These are phyloP conservation scores for Saururus chinensis DNA, from an alignment of 164 flowering plant species.

Conservation along the genomic window DNA sequence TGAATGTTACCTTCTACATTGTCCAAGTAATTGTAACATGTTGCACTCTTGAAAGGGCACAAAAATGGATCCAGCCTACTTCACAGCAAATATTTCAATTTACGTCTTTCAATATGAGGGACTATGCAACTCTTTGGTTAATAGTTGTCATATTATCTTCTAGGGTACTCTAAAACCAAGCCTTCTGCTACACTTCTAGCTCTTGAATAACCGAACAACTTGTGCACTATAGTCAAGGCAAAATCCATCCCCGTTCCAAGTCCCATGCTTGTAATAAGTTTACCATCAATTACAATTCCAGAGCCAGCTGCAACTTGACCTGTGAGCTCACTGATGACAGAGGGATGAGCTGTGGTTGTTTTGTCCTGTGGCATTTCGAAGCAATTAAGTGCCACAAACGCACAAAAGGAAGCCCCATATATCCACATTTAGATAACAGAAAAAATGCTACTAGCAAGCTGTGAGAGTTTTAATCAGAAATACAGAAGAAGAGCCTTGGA, in stretches of 20 bases:
- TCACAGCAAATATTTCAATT: not conserved
- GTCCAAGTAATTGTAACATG: too few relatives aligned
- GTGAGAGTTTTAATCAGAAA: too few relatives aligned
- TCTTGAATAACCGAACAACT: slow-evolving; percentile 70
- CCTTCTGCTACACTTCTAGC: slow-evolving; percentile 96
- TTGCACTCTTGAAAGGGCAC: too few relatives aligned
- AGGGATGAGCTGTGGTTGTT: slow-evolving; percentile 51
- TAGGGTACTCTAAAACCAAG: slow-evolving; percentile 71
- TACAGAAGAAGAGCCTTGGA: too few relatives aligned
- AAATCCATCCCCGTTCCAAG: slow-evolving; percentile 55
- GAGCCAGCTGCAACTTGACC: slow-evolving; percentile 31
- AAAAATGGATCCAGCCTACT: too few relatives aligned
- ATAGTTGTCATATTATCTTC: slow-evolving; percentile 12
- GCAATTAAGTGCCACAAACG: not conserved
- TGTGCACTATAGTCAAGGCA: slow-evolving; percentile 69
- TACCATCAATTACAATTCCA: slow-evolving; percentile 76
- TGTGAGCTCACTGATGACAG: slow-evolving; percentile 28
- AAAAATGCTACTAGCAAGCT: too few relatives aligned
- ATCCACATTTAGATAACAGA: too few relatives aligned
- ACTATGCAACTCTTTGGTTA: not conserved
- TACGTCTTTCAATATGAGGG: not conserved
- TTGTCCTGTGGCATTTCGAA: slow-evolving; percentile 37
- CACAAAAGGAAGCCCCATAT: not conserved
- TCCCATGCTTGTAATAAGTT: slow-evolving; percentile 67
- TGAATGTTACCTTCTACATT: too few relatives aligned